Conservation (phyloP, 2,329 filamentous ascomycete species). For the Arachnomyces sp. region DNA sequence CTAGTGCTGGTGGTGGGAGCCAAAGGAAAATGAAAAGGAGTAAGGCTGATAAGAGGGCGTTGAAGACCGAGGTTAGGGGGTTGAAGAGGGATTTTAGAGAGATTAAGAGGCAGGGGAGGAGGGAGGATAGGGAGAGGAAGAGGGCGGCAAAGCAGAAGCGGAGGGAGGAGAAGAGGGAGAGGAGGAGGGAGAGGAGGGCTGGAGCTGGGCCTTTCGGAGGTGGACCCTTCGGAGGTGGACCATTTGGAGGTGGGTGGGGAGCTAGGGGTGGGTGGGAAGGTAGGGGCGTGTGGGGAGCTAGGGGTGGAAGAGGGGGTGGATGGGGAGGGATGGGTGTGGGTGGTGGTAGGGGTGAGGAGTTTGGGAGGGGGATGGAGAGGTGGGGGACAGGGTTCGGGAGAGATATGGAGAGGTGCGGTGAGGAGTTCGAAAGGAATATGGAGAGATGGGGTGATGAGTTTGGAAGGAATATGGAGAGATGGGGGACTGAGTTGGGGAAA, state of each 20-base stretch:
- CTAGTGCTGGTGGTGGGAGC: conserved; percentile 22
- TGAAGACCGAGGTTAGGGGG: conserved; percentile 31
- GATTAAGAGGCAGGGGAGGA: conserved; percentile 4
- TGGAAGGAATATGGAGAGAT: no score
- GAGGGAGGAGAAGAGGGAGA: conserved; percentile 1
- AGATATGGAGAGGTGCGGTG: no score
- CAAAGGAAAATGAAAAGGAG: conserved; percentile 29
- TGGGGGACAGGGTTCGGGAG: no score
- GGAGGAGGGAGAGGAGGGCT: conserved; percentile 1
- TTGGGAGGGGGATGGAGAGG: conserved; percentile 5
- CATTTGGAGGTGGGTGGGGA: no score
- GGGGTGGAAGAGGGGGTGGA: no score
- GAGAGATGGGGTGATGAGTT: no score
- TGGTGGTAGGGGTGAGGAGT: conserved; percentile 19
- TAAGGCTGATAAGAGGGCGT: conserved; percentile 21
- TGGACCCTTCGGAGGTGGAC: no score
- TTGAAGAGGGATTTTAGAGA: conserved; percentile 29
- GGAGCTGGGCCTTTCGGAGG: background rate
- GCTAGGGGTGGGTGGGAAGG: no score
- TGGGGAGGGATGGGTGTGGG: no score
- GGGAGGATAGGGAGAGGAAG: conserved; percentile 7
- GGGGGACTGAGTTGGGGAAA: no score
- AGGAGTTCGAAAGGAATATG: no score
- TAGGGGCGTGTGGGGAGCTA: no score
- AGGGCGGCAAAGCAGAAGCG: conserved; percentile 2